phyloP scores from a whole-genome alignment of 148 eudicot genomes.

The Rhododendron vialii region DNA sequence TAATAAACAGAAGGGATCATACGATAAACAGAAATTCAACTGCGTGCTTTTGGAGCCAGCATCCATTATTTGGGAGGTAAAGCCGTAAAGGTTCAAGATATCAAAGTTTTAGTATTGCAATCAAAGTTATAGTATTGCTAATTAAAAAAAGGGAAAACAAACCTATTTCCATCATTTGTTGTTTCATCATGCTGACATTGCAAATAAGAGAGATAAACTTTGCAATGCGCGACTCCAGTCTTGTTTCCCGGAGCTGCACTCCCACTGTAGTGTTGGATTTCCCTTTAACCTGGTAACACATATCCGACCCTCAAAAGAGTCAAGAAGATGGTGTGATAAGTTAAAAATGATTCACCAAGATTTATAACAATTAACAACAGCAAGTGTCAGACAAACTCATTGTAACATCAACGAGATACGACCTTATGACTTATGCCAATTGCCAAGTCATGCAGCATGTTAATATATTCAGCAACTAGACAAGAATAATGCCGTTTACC shows the following conservation, averaged over 20 bases:
- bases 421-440: background rate
- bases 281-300: slow-evolving; percentile 43
- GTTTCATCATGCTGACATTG: slow-evolving; percentile 94
- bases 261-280: slow-evolving; percentile 26
- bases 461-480: background rate
- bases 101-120: background rate
- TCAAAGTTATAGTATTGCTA: background rate
- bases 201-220: slow-evolving; percentile 89
- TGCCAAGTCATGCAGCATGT: background rate
- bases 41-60: background rate
- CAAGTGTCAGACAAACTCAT: background rate
- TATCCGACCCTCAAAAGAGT: slow-evolving; percentile 2
- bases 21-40: background rate
- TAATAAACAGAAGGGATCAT: background rate
- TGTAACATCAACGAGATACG: background rate
- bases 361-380: background rate
- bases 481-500: slow-evolving; percentile 7
- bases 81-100: background rate
- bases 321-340: background rate
- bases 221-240: slow-evolving; percentile 74
- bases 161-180: slow-evolving; percentile 99
- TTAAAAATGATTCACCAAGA: background rate
- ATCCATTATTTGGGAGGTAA: background rate
- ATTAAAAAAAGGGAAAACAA: slow-evolving; percentile 13
- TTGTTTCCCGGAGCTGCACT: slow-evolving; percentile 61